phyloP scores from a whole-genome alignment of 306 rosid genomes.

The Prunus dulcis region DNA sequence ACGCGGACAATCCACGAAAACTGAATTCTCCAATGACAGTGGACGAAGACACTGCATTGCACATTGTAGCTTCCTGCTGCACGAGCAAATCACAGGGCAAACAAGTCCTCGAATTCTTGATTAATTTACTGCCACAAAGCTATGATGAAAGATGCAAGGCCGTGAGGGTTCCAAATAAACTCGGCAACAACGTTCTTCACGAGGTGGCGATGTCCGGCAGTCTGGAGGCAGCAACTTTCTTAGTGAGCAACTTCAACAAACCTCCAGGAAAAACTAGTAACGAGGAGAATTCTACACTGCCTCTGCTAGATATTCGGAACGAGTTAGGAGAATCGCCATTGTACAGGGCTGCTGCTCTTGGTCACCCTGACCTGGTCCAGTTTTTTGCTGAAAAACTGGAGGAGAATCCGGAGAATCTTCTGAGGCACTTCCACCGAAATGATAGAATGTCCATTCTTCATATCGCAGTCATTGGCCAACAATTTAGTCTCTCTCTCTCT shows the following conservation, averaged over 20 bases:
- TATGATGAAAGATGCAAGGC: background rate
- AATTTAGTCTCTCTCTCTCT: background rate
- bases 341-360: constrained; percentile 15
- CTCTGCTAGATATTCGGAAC: background rate
- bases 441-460: background rate
- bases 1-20: rapidly evolving
- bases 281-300: background rate
- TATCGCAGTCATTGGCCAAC: constrained; percentile 5
- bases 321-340: constrained; percentile 18
- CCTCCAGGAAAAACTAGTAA: background rate
- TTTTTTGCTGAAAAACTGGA: background rate
- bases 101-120: background rate
- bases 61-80: background rate
- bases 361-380: background rate
- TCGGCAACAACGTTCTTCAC: constrained; percentile 13
- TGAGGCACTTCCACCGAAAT: background rate
- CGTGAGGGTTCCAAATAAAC: background rate
- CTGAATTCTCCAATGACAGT: background rate
- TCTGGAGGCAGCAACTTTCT: background rate
- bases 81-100: background rate
- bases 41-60: constrained; percentile 10
- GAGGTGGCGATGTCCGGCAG: constrained; percentile 9
- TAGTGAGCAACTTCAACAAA: background rate
- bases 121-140: background rate
- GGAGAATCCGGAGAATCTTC: background rate